Base-by-base conservation (phyloP, 2,329 filamentous ascomycete genomes). In the Aspergillus phoenicis region DNA sequence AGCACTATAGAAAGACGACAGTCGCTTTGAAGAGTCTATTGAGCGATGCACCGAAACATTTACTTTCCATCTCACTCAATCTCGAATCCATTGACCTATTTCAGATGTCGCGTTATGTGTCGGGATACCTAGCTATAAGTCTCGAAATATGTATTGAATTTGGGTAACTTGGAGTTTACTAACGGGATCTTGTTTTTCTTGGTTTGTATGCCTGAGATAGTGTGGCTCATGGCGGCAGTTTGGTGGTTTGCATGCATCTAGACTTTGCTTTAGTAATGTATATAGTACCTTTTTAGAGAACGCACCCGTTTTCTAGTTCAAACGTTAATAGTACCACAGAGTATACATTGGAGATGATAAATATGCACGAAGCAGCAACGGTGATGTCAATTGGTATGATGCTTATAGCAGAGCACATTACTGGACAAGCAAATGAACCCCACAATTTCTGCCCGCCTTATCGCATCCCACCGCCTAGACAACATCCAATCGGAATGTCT, bases 1-100 rank as follows among this genome's bases (percentile, higher is more conserved):
- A 73, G 68, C 57, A 70, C 73, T n/a, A 39, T 76, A 33, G 70
- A 72, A 30, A 65, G 71, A 52, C 70, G 68, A 36, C 68, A 72
- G 20, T 75, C 73, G 6, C 61, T 75, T 28, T 77, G 62, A 69
- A 22, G 22, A 10, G 20, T 28, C n/a, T 7, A 28, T 45, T 45
- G 41, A n/a, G 10, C 22, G 41, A 22, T 22, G 13, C 41, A 45
- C 10, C 20, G 22, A 45, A 13, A 24, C 41, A 45, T 45, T 5
- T 43, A 45, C 4, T 7, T 22, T n/a, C 5, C 10, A 24, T 45
- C 17, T 45, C 8, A 6, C 10, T 24, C 22, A n/a, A 13, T 45
- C 1, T 2, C 20, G 41, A 45, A 3, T 22, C 7, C 13, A 1
- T 13, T 13, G 5, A 45, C 17, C 20, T 45, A 45, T 22, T 17